Evolutionary conservation across 805 yeast species (phyloP).

Genomic region (Ogataea ramenticola): DNA sequence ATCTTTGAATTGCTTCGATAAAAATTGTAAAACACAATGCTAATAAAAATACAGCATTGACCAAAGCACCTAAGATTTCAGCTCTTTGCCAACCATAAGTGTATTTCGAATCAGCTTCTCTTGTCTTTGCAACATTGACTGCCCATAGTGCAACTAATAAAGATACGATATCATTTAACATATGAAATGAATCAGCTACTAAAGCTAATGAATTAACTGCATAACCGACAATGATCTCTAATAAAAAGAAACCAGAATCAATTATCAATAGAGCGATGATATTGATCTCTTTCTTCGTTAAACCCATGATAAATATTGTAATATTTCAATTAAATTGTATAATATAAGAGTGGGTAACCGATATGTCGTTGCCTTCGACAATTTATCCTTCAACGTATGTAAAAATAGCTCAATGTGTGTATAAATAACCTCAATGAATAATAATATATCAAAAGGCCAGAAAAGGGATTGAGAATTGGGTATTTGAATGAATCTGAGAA

Average conservation of each 20-base stretch:
- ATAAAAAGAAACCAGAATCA: constrained; percentile 76
- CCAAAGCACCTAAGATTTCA: constrained; percentile 89
- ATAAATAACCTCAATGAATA: no score
- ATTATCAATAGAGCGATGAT: constrained; percentile 64
- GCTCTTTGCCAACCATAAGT: constrained; percentile 99
- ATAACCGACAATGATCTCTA: constrained; percentile 83
- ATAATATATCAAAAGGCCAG: no score
- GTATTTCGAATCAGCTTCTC: constrained; percentile 78
- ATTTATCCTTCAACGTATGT: no score
- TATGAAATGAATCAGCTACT: constrained; percentile 95
- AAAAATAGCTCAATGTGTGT: no score
- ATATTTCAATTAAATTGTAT: not conserved
- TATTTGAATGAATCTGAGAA: no score
- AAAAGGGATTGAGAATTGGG: no score
- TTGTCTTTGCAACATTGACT: constrained; percentile 76
- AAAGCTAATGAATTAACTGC: constrained; percentile 91
- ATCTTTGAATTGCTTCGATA: constrained; percentile 88
- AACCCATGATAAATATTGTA: not conserved
- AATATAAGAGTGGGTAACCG: no score
- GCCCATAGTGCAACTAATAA: constrained; percentile 93
- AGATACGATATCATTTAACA: constrained; percentile 92
- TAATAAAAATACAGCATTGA: constrained; percentile 86
- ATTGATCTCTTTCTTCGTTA: constrained; percentile 51
- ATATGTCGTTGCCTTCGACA: no score
- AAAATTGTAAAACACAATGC: constrained; percentile 90